Evolutionary conservation across 2,329 filamentous ascomycete species (phyloP).

Genomic region (Colletotrichum abscissum): DNA sequence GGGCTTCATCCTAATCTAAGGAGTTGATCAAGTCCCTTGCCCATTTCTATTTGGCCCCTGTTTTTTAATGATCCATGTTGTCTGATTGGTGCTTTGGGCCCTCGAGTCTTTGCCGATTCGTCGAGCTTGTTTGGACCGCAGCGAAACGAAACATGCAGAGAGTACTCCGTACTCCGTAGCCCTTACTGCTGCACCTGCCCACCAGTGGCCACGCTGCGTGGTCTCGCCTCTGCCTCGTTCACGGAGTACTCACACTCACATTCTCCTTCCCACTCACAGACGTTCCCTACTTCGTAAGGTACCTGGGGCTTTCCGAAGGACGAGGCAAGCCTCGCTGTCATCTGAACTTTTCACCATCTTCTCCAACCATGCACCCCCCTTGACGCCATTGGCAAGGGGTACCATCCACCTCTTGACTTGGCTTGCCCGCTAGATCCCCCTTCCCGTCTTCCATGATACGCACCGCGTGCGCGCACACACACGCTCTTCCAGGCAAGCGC

Average conservation of each 20-base stretch:
- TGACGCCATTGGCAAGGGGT: conserved; percentile 8
- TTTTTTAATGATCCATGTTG: not conserved
- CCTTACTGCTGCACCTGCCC: not conserved
- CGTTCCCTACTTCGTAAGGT: conserved; percentile 1
- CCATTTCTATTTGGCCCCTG: conserved; percentile 30
- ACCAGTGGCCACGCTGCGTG: not conserved
- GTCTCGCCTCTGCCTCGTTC: not conserved
- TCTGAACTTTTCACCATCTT: conserved; percentile 34
- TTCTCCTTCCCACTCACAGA: not conserved
- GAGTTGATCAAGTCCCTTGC: conserved; percentile 18
- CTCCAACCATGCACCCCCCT: conserved; percentile 21
- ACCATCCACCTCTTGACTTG: conserved; percentile 2
- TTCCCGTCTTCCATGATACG: conserved; percentile 25
- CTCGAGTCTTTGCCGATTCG: conserved; percentile 27
- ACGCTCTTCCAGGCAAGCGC: not conserved
- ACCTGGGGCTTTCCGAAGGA: conserved; percentile 13
- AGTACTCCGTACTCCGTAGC: not conserved
- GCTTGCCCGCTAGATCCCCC: conserved; percentile 25
- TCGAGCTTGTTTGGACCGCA: conserved; percentile 36
- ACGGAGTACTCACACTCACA: not conserved
- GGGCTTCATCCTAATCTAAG: conserved; percentile 32
- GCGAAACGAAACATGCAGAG: conserved; percentile 35
- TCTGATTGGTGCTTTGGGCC: conserved; percentile 20
- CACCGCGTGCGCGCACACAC: conserved; percentile 7
- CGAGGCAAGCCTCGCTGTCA: conserved; percentile 31